Evolutionary conservation across 2,329 filamentous ascomycete genomes (phyloP).

Genomic region (Aspergillus brasiliensis): DNA sequence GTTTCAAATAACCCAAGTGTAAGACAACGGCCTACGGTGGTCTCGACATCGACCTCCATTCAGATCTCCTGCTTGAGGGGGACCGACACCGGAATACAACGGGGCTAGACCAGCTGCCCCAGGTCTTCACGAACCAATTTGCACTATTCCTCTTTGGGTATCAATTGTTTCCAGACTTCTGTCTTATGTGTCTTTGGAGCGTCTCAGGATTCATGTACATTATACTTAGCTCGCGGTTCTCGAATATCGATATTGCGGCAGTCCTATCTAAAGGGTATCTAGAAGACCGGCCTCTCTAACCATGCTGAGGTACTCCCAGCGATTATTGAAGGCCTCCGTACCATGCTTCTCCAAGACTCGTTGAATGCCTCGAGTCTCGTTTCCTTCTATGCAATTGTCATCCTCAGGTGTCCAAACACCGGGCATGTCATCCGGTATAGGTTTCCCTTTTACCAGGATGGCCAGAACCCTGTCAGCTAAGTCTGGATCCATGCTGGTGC

Average conservation of each 20-base stretch:
- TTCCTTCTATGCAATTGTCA: conserved; percentile 41
- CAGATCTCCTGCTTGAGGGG: background rate
- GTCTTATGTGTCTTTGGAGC: background rate
- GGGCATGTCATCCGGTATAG: conserved; percentile 42
- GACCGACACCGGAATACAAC: background rate
- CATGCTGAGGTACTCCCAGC: conserved; percentile 42
- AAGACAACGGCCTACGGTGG: conserved; percentile 13
- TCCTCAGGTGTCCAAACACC: conserved; percentile 54
- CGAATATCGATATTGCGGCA: conserved; percentile 1
- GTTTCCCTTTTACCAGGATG: conserved; percentile 31
- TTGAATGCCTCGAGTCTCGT: conserved; percentile 36
- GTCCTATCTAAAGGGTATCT: conserved; percentile 1
- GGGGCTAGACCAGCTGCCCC: background rate
- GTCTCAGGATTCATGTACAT: conserved; percentile 5
- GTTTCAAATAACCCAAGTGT: conserved; percentile 10
- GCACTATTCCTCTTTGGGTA: background rate
- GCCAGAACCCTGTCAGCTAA: conserved; percentile 42
- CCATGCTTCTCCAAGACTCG: conserved; percentile 50
- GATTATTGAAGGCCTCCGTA: conserved; percentile 31
- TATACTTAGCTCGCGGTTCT: background rate
- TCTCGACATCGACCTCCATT: background rate
- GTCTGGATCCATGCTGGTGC: conserved; percentile 44
- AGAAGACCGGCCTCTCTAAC: conserved; percentile 25
- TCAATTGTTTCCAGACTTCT: background rate
- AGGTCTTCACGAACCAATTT: background rate